Evolutionary conservation across 2,329 filamentous ascomycete genomes (phyloP), one percentile per base, ranked within the genome.

Genomic region (Endoconidiophora laricicola): DNA sequence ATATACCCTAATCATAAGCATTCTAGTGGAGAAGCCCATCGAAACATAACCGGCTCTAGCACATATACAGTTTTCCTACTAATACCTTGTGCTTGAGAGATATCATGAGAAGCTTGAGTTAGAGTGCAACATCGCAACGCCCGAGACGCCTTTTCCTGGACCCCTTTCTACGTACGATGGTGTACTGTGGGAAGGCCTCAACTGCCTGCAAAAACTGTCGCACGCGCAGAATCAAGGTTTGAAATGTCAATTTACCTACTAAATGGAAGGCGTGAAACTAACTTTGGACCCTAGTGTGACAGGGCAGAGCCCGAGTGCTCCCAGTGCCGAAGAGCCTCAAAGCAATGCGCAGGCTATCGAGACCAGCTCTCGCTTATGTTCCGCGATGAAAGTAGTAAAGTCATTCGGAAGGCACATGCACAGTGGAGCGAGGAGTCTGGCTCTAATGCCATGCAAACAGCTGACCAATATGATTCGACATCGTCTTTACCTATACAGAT

Each of bases 331-430:
- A 73, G 76, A 39, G 70, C 76, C 43, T 69, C 70, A 57, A 75
- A 76, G 60, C 69, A 66, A 57, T 81, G 78, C 56, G 74, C 76
- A 18, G 78, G 78, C 5, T 81, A 81, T 57, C 69, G 78, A 56
- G 76, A 81, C 55, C 74, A 78, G 60, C 63, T 80, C 33, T 76
- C 76, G 29, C 65, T 81, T 52, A 74, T 81, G 70, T 81, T 81
- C 59, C 74, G 77, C 37, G 76, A 81, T 63, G 76, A 81, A 62
- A 80, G 73, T 57, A 72, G 67, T 56, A 74, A 78, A 57, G 76
- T 80, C 43, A 72, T 76, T 23, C 69, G 69, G 54, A 79, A 76
- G 58, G 72, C 72, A 18, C 71, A 74, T 50, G 71, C 70, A 23
- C 71, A 67, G 61, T 73, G 66, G 70, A 68, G 66, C 1, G 51